Percentiles rank a stretch among this genome's conserved stretches.
Evolutionary conservation across 306 rosid species (phyloP).

Genomic region (Urtica urens): DNA sequence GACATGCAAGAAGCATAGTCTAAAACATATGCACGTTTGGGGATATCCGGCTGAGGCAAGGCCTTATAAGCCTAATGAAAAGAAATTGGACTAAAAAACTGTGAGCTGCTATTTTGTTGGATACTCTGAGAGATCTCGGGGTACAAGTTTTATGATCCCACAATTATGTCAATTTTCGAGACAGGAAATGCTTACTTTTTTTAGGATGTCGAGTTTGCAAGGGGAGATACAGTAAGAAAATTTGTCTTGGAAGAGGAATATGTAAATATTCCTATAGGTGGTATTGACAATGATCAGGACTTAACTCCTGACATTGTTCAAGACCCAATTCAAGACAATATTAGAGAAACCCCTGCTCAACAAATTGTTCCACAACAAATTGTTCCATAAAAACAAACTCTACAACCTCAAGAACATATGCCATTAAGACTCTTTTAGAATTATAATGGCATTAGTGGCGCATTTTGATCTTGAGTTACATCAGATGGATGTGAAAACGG

Average conservation of each 20-base stretch:
- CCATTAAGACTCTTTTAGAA: neutral
- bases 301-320: too few relatives aligned
- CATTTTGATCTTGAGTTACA: neutral
- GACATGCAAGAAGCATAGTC: neutral
- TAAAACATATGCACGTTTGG: neutral
- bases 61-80: slow-evolving; percentile 1
- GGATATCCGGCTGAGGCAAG: neutral
- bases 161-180: neutral
- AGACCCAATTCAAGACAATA: too few relatives aligned
- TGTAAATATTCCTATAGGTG: too few relatives aligned
- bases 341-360: too few relatives aligned
- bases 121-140: neutral
- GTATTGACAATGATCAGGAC: too few relatives aligned
- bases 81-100: neutral
- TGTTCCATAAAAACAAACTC: neutral
- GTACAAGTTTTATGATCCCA: neutral
- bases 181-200: neutral
- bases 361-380: too few relatives aligned
- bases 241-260: too few relatives aligned
- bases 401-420: neutral
- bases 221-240: neutral
- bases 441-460: too few relatives aligned
- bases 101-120: neutral
- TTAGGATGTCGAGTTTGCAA: neutral
- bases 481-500: neutral